Evolutionary conservation across 306 rosid species (phyloP), one percentile per base, ranked within the genome.

Genomic region (Crotalaria pallida): DNA sequence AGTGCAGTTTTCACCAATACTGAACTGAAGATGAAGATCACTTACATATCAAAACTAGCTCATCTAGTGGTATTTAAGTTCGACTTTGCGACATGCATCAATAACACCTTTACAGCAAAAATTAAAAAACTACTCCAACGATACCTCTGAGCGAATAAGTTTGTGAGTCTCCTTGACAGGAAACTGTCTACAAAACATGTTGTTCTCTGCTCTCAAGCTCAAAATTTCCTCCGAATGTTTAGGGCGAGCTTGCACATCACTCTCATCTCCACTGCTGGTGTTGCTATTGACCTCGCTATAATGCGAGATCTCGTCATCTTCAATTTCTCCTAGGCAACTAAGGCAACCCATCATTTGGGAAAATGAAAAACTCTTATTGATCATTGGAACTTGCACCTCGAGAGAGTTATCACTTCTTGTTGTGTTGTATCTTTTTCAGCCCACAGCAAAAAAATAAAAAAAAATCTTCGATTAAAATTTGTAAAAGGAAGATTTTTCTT

Each of bases 191-290:
- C 99, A 95, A 77, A 91, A 69, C 92, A 91, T 70, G 57, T 75
- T 97, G 58, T 79, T 86, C 82, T 86, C 87, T 19, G 69, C 86
- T 77, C 96, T 89, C 34, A 77, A 55, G 63, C 3, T 74, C 77
- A 95, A 80, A 80, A 95, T 86, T 44, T 95, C 99, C 63, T 95
- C 99, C 0, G 99, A 88, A 58, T 81, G 80, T 77, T 89, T 95
- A 56, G 82, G 74, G 4, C 84, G 79, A 61, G 15, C 50, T 17
- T 75, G 88, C 17, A 71, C 67, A 60, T 79, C 93, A 38, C 69
- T 67, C 51, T 89, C 96, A 65, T 91, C 96, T 26, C 85, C 86
- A 40, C 87, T 76, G 43, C 60, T 36, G 43, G 82, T 64, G 74
- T 79, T 80, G 55, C 83, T 68, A 45, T 17, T 67, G 50, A 87